Evolutionary conservation across 1,139 yeast species (phyloP), one percentile per base, ranked within the genome.

Genomic region (Yamadazyma membranifaciens): DNA sequence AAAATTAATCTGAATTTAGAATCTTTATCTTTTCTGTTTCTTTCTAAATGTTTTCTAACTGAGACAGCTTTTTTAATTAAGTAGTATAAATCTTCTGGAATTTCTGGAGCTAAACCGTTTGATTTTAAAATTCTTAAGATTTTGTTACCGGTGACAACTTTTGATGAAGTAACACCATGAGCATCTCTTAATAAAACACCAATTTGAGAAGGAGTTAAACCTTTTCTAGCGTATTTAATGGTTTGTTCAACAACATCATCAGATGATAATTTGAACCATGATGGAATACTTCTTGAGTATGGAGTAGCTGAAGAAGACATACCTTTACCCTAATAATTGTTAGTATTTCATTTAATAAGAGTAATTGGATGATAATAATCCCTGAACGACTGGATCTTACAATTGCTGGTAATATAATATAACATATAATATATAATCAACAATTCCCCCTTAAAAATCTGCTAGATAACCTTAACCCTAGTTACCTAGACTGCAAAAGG

Each of bases 21-120:
- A 80, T 92, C 98, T 85, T 92, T 91, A 81, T 92, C 99, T 84
- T 92, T 94, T 87, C 99, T 89, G 97, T 92, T 92, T 80, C 95
- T 88, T 81, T 94, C 99, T 74, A 92, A 87, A 80, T 92, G 99
- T 87, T 94, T 94, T 88, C 99, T 91, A 75, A 94, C 96, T 60
- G 97, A 70, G 67, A 92, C 98, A 73, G 99, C 99, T 85, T 92
- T 92, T 91, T 92, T 92, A 72, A 92, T 94, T 78, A 92, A 87
- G 79, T 78, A 91, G 94, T 92, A 92, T 69, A 92, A 87, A 74
- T 92, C 99, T 83, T 92, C 99, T 78, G 99, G 99, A 67, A 92
- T 86, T 79, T 92, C 98, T 75, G 99, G 98, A 68, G 98, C 98
- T 71, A 94, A 84, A 87, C 98, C 99, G 81, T 89, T 88, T 56